Conservation (phyloP, 345 rosid genomes). For the Nasturtium officinale region DNA sequence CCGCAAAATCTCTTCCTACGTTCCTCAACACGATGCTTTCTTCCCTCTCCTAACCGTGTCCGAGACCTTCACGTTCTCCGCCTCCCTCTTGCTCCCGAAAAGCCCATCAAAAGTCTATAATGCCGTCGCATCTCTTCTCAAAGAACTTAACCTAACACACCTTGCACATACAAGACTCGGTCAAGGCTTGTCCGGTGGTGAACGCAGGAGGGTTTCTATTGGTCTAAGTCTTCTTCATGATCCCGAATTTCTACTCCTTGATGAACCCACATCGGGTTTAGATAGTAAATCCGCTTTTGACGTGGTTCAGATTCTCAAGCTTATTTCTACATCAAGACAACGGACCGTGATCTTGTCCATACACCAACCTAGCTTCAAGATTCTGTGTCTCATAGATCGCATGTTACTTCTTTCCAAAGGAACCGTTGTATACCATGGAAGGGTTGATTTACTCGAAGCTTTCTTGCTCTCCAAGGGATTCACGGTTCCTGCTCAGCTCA, state of each 20-base stretch:
- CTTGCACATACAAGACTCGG: constrained; percentile 58
- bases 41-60: constrained; percentile 75
- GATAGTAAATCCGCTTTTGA: constrained; percentile 87
- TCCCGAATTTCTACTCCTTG: constrained; percentile 79
- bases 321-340: constrained; percentile 60
- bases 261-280: constrained; percentile 91
- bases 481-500: constrained; percentile 88
- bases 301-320: constrained; percentile 67
- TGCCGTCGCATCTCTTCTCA: constrained; percentile 57
- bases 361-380: constrained; percentile 95
- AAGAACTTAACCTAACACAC: constrained; percentile 65
- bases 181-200: constrained; percentile 77
- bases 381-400: constrained; percentile 64
- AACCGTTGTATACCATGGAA: constrained; percentile 73
- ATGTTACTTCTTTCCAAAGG: constrained; percentile 76
- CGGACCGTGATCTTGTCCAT: constrained; percentile 80
- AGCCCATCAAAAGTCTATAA: constrained; percentile 27
- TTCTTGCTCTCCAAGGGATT: constrained; percentile 66
- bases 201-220: constrained; percentile 77
- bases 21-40: constrained; percentile 86
- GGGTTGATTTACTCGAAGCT: constrained; percentile 52
- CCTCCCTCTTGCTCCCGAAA: constrained; percentile 59
- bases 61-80: constrained; percentile 78
- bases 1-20: constrained; percentile 84
- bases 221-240: constrained; percentile 88